Evolutionary conservation across 2,329 filamentous ascomycete genomes (phyloP), one percentile per base, ranked within the genome.

Genomic region (Golovinomyces cichoracearum): DNA sequence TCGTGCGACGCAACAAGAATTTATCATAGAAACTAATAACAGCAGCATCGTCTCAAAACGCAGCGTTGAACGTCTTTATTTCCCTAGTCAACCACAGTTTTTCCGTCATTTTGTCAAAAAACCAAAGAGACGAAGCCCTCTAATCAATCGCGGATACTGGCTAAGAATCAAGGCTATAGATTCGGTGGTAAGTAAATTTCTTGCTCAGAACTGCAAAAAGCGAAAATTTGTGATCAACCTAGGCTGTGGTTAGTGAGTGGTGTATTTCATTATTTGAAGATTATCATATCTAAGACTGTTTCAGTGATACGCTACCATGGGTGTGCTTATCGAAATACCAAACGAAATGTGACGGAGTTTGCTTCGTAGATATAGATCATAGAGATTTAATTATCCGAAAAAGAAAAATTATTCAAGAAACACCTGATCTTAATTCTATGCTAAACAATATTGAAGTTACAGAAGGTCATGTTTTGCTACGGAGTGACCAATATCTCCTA

Each of bases 11-110:
- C 60, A 63, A 51, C 72, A 76, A 62, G 68, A 73, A 45, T 57
- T 55, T n/a, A 58, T 61, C 22, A 58, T 60, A 55, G 56, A 55
- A 74, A 94, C 85, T 50, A 93, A 93, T 61, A 86, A 78, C 60
- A 88, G 82, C 63, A 92, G 83, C 58, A 93, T 93, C 55, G 79
- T 86, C 15, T 93, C 85, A 13, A 94, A 94, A 62, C 70, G 85
- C 55, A 90, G 84, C 57, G 86, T 94, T n/a, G 85, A 93, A 60
- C 78, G 78, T 56, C 67, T 93, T 13, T 94, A 94, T 62, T 79
- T 82, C 59, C 70, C 79, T 15, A 57, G 74, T 52, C 76, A 92
- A 57, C 74, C 80, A 25, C 81, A 92, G 61, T 93, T 83, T 66
- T 88, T 90, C 56, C 78, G 81, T 44, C 79, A 83, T 59, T 94